Percentiles rank a stretch among this genome's conserved stretches.
Evolutionary conservation across 176 grass and related monocot genomes (phyloP).

Genomic region (Carex kokanica): DNA sequence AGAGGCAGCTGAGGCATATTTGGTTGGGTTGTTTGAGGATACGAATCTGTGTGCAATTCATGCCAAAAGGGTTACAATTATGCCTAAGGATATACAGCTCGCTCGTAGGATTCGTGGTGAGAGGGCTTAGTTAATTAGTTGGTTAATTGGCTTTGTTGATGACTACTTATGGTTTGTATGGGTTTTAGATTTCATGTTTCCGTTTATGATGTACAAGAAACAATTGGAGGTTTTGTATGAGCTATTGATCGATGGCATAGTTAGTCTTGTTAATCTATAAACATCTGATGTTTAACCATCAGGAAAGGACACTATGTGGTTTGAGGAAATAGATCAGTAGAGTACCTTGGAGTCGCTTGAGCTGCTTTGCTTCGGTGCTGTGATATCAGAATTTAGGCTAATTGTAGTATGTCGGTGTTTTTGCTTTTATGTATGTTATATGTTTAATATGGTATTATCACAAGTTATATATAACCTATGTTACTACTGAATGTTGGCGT

Average conservation of each 20-base stretch:
- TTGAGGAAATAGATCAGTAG: too few relatives aligned
- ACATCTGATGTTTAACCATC: neutral
- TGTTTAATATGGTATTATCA: too few relatives aligned
- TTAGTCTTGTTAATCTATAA: neutral
- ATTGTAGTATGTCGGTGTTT: too few relatives aligned
- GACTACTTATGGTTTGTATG: neutral
- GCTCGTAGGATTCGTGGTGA: conserved; percentile 20
- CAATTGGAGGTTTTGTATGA: neutral
- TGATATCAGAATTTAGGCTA: too few relatives aligned
- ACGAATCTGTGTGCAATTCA: conserved; percentile 17
- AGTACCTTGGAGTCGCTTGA: too few relatives aligned
- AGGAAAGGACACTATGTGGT: too few relatives aligned
- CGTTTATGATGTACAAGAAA: too few relatives aligned
- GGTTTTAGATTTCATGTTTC: neutral
- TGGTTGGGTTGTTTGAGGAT: conserved; percentile 19
- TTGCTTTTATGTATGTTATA: too few relatives aligned
- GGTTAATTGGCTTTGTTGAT: neutral
- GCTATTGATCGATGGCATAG: neutral
- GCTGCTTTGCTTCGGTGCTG: too few relatives aligned
- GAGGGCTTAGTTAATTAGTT: conserved; percentile 1
- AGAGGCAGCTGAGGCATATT: neutral
- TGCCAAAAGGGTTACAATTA: conserved; percentile 18
- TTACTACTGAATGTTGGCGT: too few relatives aligned
- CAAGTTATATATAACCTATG: too few relatives aligned
- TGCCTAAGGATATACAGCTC: conserved; percentile 13